phyloP scores from a whole-genome alignment of 2,329 filamentous ascomycete genomes.

The Arthrobotrys megalospora region DNA sequence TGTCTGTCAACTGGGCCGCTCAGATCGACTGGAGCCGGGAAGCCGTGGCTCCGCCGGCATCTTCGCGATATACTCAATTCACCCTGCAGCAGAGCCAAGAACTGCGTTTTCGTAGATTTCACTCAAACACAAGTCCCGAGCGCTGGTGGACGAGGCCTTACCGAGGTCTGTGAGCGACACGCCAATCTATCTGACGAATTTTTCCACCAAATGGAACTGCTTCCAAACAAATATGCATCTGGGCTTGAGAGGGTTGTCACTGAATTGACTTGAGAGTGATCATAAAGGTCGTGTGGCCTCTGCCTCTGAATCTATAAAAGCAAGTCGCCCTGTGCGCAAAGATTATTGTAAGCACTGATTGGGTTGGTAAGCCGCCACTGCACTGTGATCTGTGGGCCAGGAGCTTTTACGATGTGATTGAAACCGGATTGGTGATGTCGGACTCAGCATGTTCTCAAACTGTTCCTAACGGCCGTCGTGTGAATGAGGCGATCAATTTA shows the following conservation, averaged over 20 bases:
- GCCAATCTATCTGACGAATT: background rate
- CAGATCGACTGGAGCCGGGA: background rate
- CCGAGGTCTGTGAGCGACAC: conserved; percentile 1
- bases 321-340: conserved; percentile 10
- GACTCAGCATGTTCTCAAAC: background rate
- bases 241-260: background rate
- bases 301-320: background rate
- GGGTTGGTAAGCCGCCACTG: background rate
- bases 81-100: background rate
- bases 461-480: background rate
- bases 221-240: background rate
- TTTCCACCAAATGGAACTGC: conserved; percentile 3
- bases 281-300: background rate
- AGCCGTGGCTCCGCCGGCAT: conserved; percentile 6
- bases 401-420: background rate
- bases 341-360: background rate
- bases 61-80: conserved; percentile 4
- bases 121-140: background rate
- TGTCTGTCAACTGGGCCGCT: background rate
- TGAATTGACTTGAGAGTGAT: background rate
- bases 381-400: background rate
- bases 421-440: background rate
- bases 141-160: background rate
- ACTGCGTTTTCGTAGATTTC: conserved; percentile 6
- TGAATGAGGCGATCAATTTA: conserved; percentile 1